Evolutionary conservation across 2,329 filamentous ascomycete genomes (phyloP), one percentile per base, ranked within the genome.

Genomic region (Colletotrichum zoysiae): DNA sequence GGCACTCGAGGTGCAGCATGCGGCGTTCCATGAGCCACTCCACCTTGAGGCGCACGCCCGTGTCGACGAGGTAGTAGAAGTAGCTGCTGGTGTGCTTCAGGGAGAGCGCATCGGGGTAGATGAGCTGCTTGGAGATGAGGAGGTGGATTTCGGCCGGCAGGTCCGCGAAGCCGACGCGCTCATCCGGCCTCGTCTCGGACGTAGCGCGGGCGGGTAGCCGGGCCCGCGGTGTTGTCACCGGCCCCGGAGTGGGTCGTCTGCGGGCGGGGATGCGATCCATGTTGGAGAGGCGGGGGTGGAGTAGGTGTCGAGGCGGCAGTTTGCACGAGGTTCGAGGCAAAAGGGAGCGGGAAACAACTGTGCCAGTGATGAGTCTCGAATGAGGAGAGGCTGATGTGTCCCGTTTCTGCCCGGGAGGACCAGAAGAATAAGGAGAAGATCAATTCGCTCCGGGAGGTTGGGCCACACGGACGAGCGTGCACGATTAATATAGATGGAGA

Each of bases 91-190:
- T 88, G 78, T 93, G 91, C 77, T 93, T 93, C 20, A 93, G 82
- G 0, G 91, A 91, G 1, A 93, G 85, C 0, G 92, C 91, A 73
- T 94, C 91, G 0, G 92, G 92, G 73, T 93, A 93, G 42, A 86
- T 86, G 70, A 93, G 88, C 65, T 88, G 83, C 14, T 84, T 78
- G 42, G 88, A 83, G 67, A 93, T 90, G 61, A 89, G 84, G 1
- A 91, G 78, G 75, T 93, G 91, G n/a, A 93, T 84, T 76, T 94
- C 92, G 0, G 89, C 84, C 2, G 92, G 92, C 2, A 93, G 82
- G 20, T 81, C 79, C 78, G 85, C 82, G 44, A 91, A 77, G n/a
- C 30, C 40, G 26, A 40, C 16, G n/a, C 30, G n/a, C n/a, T 3
- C 50, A 1, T 6, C 11, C 18, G 16, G 18, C 30, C 20, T 46